These are phyloP conservation scores for Begonia fuchsioides DNA, from an alignment of 306 rosid genomes.

Conservation along the genomic window DNA sequence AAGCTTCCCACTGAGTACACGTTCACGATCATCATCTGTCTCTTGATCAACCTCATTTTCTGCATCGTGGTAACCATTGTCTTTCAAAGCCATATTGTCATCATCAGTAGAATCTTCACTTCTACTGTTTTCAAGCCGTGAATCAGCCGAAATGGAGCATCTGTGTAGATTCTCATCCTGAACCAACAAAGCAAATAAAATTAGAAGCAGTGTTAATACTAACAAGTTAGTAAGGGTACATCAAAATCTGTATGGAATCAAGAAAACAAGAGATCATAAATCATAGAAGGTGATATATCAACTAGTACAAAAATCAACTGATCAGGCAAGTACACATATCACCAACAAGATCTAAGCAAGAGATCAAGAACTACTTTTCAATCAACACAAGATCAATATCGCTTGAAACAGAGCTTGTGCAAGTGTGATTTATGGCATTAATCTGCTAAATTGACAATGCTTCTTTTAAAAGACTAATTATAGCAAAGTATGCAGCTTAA, in stretches of 20 bases:
- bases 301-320: too few relatives aligned
- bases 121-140: slow-evolving; percentile 78
- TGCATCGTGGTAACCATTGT: slow-evolving; percentile 83
- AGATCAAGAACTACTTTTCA: too few relatives aligned
- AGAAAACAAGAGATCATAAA: background rate
- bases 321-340: too few relatives aligned
- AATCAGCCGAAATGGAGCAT: slow-evolving; percentile 94
- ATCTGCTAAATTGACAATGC: too few relatives aligned
- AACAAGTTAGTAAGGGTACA: slow-evolving; percentile 3
- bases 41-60: slow-evolving; percentile 94
- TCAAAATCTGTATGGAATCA: background rate
- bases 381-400: too few relatives aligned
- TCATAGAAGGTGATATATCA: background rate
- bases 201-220: too few relatives aligned
- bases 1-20: slow-evolving; percentile 82
- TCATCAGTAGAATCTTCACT: slow-evolving; percentile 88
- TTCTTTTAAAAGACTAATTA: too few relatives aligned
- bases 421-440: too few relatives aligned
- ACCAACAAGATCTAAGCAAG: too few relatives aligned
- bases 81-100: slow-evolving; percentile 65
- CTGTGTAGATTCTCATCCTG: slow-evolving; percentile 91
- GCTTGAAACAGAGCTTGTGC: too few relatives aligned
- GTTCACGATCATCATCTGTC: slow-evolving; percentile 79
- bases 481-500: too few relatives aligned
- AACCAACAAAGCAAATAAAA: too few relatives aligned